Percentiles rank a stretch among this genome's conserved stretches.
phyloP scores from a whole-genome alignment of 306 rosid genomes.

The Medicago truncatula region DNA sequence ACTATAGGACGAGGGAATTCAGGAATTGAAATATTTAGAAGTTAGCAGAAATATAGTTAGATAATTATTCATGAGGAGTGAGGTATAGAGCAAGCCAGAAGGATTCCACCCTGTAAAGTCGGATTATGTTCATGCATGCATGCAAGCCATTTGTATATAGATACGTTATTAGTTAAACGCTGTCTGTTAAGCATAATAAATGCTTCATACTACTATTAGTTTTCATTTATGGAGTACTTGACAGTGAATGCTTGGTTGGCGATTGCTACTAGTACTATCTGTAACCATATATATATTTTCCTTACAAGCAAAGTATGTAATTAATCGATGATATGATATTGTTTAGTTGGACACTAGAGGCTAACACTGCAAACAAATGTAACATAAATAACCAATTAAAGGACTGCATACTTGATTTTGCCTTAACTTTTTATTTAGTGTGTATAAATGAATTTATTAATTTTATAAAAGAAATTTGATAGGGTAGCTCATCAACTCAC shows the following conservation, averaged over 20 bases:
- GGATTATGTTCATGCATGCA: slow-evolving; percentile 38
- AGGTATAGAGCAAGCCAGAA: slow-evolving; percentile 33
- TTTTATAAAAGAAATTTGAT: too few relatives aligned
- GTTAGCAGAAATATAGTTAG: slow-evolving; percentile 4
- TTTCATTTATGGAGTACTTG: slow-evolving; percentile 25
- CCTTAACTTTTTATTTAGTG: too few relatives aligned
- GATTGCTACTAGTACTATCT: neutral
- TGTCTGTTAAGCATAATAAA: neutral
- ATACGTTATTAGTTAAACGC: slow-evolving; percentile 14
- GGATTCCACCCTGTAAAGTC: slow-evolving; percentile 39
- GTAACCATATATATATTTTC: slow-evolving; percentile 4
- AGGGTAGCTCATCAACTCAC: too few relatives aligned
- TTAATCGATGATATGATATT: too few relatives aligned
- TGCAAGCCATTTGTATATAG: slow-evolving; percentile 37
- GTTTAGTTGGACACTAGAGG: too few relatives aligned
- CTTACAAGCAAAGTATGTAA: neutral
- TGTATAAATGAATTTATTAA: too few relatives aligned
- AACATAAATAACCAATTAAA: too few relatives aligned
- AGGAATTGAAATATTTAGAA: slow-evolving; percentile 14
- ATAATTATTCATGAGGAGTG: neutral
- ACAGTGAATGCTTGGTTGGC: slow-evolving; percentile 32
- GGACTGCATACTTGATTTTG: too few relatives aligned
- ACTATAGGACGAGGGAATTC: neutral
- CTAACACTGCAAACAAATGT: too few relatives aligned
- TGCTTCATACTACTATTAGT: neutral